Evolutionary conservation across 2,329 filamentous ascomycete species (phyloP).

Genomic region (Neofusicoccum umdonicola): DNA sequence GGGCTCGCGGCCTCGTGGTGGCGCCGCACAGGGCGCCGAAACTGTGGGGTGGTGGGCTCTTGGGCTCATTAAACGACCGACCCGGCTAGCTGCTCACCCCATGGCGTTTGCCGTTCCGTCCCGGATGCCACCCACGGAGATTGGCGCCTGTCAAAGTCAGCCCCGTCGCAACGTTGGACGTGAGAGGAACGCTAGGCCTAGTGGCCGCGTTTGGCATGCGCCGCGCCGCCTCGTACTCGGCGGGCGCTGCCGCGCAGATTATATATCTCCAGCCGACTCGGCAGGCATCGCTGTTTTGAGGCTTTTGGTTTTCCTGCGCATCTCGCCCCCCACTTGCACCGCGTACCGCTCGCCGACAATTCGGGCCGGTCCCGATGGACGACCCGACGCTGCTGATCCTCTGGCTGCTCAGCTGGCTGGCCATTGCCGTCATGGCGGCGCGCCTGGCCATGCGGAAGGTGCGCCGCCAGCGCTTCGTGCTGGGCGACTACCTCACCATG

Average conservation of each 20-base stretch:
- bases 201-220: neutral
- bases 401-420: conserved; percentile 1
- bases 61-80: neutral
- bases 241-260: neutral
- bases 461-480: neutral
- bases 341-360: neutral
- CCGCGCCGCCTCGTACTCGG: too few species aligned
- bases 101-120: conserved; percentile 1
- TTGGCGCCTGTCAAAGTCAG: neutral
- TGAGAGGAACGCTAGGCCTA: neutral
- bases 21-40: neutral
- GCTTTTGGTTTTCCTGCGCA: neutral
- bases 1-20: neutral
- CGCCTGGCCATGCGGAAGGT: neutral
- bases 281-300: neutral
- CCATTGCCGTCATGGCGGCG: neutral
- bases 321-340: neutral
- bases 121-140: neutral
- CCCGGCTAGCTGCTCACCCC: neutral
- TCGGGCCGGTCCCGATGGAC: conserved; percentile 9
- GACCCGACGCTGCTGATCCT: conserved; percentile 9
- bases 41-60: neutral
- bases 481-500: conserved; percentile 7
- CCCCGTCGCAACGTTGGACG: neutral
- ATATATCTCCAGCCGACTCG: neutral